phyloP scores from a whole-genome alignment of 176 grass and related monocot species.

The Aegilops bicornis region DNA sequence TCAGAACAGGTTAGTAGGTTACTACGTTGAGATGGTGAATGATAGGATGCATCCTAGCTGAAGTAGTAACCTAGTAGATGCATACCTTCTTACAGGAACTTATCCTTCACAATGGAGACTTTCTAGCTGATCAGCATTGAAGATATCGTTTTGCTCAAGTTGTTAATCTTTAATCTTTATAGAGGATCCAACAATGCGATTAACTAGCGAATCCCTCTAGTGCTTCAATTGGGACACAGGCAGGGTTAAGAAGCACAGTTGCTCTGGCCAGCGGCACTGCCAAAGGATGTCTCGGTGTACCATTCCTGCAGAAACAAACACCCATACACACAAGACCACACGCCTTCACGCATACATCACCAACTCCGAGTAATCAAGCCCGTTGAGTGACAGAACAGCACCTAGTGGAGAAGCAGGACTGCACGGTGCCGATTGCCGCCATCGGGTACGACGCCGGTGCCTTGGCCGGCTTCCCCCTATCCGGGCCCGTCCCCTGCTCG shows the following conservation, averaged over 20 bases:
- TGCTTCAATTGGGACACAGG: conserved; percentile 51
- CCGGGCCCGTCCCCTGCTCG: conserved; percentile 23
- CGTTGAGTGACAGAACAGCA: conserved; percentile 10
- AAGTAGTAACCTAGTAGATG: not conserved
- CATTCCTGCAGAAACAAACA: conserved; percentile 50
- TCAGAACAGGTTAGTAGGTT: not conserved
- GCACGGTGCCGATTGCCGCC: conserved; percentile 63
- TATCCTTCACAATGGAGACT: not conserved
- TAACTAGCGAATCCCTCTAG: too few species aligned
- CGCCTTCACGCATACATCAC: not conserved
- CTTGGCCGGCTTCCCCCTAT: conserved; percentile 13
- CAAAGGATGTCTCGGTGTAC: conserved; percentile 89
- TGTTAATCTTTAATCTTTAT: not conserved
- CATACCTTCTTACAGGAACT: not conserved
- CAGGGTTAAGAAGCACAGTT: conserved; percentile 51
- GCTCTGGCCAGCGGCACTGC: conserved; percentile 78
- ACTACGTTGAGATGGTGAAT: not conserved
- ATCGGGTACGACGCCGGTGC: conserved; percentile 50
- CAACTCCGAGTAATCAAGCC: not conserved
- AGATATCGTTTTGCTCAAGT: not conserved
- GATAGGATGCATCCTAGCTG: not conserved
- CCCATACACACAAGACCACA: not conserved
- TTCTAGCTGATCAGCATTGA: too few species aligned
- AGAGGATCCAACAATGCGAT: too few species aligned
- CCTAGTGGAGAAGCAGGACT: conserved; percentile 93